Evolutionary conservation across 139 green algal genomes (phyloP), one percentile per base, ranked within the genome.

Genomic region (Chlorella sorokiniana): DNA sequence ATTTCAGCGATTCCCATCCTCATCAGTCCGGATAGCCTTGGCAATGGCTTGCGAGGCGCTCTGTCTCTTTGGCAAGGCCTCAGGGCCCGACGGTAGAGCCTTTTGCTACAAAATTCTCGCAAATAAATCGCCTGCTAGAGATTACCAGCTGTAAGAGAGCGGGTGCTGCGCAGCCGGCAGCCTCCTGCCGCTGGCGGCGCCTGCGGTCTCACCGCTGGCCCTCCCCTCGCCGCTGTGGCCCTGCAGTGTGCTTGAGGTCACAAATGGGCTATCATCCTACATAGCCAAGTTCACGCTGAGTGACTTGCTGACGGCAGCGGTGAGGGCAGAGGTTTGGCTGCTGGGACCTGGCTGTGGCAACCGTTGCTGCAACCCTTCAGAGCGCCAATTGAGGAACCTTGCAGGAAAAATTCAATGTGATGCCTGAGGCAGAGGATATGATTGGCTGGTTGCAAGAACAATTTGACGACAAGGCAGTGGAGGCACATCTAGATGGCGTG

Each of bases 171-270:
- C 16, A 65, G n/a, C n/a, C n/a, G n/a, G n/a, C n/a, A n/a, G n/a
- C n/a, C n/a, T n/a, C n/a, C n/a, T n/a, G n/a, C n/a, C n/a, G n/a
- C 64, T 37, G 37, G 4, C 11, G 35, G 37, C 37, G 35, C 38
- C 52, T 23, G 3, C 52, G 33, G 61, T 33, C 61, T 68, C 25
- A 23, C 68, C 41, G n/a, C 61, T 38, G 61, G 2, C 23, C 61
- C 37, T 33, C 61, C 61, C 37, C 23, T 4, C 68, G 18, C 7
- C 29, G 16, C 1, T 2, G 7, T 3, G 18, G 37, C 16, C 0
- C 40, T 41, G 37, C 73, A 79, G 73, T 27, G 35, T 79, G 10
- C 40, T 79, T 33, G 25, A 41, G 37, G 73, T 52, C 10, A 69
- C 73, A 37, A 79, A 79, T 7, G 73, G 41, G 33, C 44, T 61